Evolutionary conservation across 202 grass and related monocot species (phyloP).

Genomic region (Musa balbisiana): DNA sequence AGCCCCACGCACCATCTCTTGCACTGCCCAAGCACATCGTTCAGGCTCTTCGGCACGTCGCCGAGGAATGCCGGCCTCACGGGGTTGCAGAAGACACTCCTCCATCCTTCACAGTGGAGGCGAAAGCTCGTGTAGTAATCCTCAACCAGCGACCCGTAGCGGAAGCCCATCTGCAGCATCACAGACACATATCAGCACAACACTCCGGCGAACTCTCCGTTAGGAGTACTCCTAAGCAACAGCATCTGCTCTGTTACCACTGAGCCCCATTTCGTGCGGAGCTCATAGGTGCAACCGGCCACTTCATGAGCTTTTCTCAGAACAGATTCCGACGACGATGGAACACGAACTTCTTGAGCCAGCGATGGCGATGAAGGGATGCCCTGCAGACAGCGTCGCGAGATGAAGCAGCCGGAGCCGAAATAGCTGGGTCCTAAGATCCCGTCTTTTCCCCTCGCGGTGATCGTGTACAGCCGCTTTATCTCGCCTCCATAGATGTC

Average conservation of each 20-base stretch:
- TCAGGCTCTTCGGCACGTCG: slow-evolving; percentile 35
- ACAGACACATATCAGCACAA: too few relatives aligned
- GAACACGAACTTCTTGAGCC: too few relatives aligned
- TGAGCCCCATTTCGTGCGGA: slow-evolving; percentile 33
- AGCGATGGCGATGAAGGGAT: neutral
- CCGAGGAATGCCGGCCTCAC: slow-evolving; percentile 39
- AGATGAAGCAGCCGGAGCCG: slow-evolving; percentile 34
- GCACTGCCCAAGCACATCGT: slow-evolving; percentile 40
- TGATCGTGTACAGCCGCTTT: slow-evolving; percentile 17
- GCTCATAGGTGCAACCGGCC: slow-evolving; percentile 24
- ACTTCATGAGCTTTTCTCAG: slow-evolving; percentile 15
- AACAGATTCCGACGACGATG: neutral
- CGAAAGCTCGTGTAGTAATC: slow-evolving; percentile 44
- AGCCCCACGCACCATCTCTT: slow-evolving; percentile 57
- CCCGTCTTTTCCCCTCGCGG: slow-evolving; percentile 25
- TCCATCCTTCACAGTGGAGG: slow-evolving; percentile 43
- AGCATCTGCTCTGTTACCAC: slow-evolving; percentile 10
- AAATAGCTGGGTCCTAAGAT: slow-evolving; percentile 25
- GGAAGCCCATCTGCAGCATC: slow-evolving; percentile 45
- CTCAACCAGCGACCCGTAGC: slow-evolving; percentile 59
- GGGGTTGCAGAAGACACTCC: slow-evolving; percentile 12
- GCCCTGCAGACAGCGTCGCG: slow-evolving; percentile 19
- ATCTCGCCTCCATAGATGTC: slow-evolving; percentile 30
- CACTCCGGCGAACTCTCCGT: too few relatives aligned
- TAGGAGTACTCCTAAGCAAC: neutral